phyloP scores from a whole-genome alignment of 371 early-diverging fungal species.

The Mortierella sp. region DNA sequence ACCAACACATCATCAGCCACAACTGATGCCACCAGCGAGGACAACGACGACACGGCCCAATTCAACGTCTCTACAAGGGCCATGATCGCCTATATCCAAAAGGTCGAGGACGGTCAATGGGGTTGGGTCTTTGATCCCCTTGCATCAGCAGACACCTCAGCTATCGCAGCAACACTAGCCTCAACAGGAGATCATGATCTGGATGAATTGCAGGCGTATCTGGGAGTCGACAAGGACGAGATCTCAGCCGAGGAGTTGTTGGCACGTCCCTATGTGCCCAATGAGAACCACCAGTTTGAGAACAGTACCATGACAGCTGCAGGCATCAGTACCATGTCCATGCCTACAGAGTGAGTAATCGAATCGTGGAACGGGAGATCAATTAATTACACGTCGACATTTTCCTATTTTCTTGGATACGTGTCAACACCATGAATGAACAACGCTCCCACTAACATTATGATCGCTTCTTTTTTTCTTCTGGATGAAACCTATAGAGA shows the following conservation, averaged over 20 bases:
- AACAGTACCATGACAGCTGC: constrained; percentile 37
- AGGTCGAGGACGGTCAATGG: constrained; percentile 46
- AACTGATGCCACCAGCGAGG: not conserved
- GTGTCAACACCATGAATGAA: not conserved
- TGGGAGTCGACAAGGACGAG: constrained; percentile 50
- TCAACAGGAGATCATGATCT: constrained; percentile 46
- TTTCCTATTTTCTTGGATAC: not conserved
- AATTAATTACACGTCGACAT: not conserved
- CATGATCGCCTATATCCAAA: constrained; percentile 49
- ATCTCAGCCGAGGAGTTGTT: constrained; percentile 51
- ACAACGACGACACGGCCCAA: constrained; percentile 2
- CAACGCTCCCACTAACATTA: not conserved
- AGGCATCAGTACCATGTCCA: constrained; percentile 46
- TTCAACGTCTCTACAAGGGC: constrained; percentile 28
- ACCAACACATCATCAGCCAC: no score
- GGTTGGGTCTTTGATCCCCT: constrained; percentile 45
- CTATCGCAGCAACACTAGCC: not conserved
- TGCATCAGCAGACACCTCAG: not conserved
- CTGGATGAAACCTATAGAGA: not conserved
- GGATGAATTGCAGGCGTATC: constrained; percentile 48
- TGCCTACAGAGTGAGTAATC: constrained; percentile 22
- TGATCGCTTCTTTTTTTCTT: not conserved
- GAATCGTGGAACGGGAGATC: not conserved
- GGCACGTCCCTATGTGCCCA: constrained; percentile 48
- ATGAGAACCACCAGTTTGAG: constrained; percentile 16